Evolutionary conservation across 495 filamentous ascomycete species (phyloP), one percentile per base, ranked within the genome.

Genomic region (Penicillium salamii): DNA sequence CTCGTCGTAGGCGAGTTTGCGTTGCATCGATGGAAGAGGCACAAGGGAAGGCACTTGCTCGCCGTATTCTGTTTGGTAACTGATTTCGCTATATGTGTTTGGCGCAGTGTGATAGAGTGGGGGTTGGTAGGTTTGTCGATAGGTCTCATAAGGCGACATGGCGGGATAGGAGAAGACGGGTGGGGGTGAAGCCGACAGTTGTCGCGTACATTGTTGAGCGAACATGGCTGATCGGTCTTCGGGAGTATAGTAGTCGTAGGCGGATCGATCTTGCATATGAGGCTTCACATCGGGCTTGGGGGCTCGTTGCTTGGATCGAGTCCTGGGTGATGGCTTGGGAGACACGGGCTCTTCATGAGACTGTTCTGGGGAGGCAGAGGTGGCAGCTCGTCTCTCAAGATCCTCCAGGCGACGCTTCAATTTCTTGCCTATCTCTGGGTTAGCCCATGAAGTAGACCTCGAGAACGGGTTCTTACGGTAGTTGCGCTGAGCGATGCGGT

Each of bases 381-480:
- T 91, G 18, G 88, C 90, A 21, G 93, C 93, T 53, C 92, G 81
- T 57, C 90, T 82, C 77, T 98, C 93, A 46, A 98, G 84, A 57
- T 98, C 93, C 71, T 98, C 92, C 64, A 98, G 78, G 61, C 92
- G 84, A 69, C 88, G 89, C 88, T 98, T 98, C 49, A 98, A 82
- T 82, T 97, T 98, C 80, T 97, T 96, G 79, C 92, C 92, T 97
- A 66, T 48, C 19, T 33, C 21, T 32, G 5, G 21, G 42, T 29
- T 5, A 23, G 20, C 14, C 7, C 5, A 17, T 23, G 24, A 42
- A 7, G 29, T 31, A 15, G 21, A 32, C 18, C 12, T 15, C 11
- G 17, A 3, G 29, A 8, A n/a, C n/a, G 15, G 15, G 9, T 3
- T 15, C 91, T 67, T 79, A 96, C 92, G 92, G 75, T 97, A 97